Conservation (phyloP, 1,284 basidiomycete genomes). For the Ganoderma lucidum region DNA sequence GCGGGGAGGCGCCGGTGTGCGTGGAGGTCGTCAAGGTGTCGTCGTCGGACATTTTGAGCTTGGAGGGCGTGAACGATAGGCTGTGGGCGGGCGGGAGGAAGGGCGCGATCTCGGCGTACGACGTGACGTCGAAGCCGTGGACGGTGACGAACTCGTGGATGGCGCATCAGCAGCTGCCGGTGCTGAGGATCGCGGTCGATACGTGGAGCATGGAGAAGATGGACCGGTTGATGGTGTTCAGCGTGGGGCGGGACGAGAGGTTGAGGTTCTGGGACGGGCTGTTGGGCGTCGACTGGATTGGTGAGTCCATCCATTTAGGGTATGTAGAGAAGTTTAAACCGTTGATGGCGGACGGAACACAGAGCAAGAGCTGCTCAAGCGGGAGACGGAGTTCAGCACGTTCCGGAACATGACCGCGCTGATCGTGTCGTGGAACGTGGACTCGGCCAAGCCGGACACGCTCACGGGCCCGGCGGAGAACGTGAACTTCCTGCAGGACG, state of each 20-base stretch:
- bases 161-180: slow-evolving; percentile 84
- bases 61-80: slow-evolving; percentile 82
- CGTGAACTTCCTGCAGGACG: slow-evolving; percentile 75
- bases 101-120: slow-evolving; percentile 87
- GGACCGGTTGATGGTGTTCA: slow-evolving; percentile 76
- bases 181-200: slow-evolving; percentile 78
- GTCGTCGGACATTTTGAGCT: slow-evolving; percentile 78
- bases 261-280: slow-evolving; percentile 93
- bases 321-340: accelerated
- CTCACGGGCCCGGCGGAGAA: slow-evolving; percentile 72
- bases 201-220: slow-evolving; percentile 73
- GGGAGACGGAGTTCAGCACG: slow-evolving; percentile 80
- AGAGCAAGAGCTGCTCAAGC: slow-evolving; percentile 81
- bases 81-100: slow-evolving; percentile 89
- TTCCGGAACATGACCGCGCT: slow-evolving; percentile 84
- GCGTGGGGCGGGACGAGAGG: slow-evolving; percentile 79
- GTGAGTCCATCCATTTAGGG: slow-evolving; percentile 50
- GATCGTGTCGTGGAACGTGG: slow-evolving; percentile 95
- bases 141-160: slow-evolving; percentile 89
- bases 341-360: slow-evolving; percentile 18
- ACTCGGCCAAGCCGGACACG: slow-evolving; percentile 84
- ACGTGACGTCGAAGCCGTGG: slow-evolving; percentile 81
- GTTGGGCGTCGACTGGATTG: slow-evolving; percentile 86
- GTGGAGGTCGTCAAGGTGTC: slow-evolving; percentile 80
- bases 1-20: slow-evolving; percentile 59